Evolutionary conservation across 371 early-diverging fungal species (phyloP).

Genomic region (Coemansia sp.): DNA sequence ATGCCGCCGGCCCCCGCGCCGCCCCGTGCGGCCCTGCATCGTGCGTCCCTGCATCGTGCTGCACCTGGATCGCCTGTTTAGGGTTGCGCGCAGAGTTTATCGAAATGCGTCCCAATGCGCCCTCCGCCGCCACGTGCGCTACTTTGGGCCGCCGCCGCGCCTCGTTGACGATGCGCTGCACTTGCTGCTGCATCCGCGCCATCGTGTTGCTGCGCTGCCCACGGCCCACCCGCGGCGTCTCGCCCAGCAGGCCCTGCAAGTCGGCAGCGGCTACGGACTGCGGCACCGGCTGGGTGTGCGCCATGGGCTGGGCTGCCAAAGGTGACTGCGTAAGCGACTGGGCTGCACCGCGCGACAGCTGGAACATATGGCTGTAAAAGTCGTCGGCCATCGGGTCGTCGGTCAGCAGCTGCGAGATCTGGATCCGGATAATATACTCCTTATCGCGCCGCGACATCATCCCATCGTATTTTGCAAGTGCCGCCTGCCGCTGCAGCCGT

Average conservation of each 20-base stretch:
- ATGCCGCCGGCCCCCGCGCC: conserved; percentile 46
- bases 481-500: conserved; percentile 35
- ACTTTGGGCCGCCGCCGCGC: conserved; percentile 83
- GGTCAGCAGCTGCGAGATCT: conserved; percentile 87
- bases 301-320: no score
- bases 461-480: conserved; percentile 28
- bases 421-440: conserved; percentile 86
- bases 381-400: conserved; percentile 89
- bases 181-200: conserved; percentile 83
- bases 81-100: conserved; percentile 85
- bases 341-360: conserved; percentile 64
- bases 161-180: conserved; percentile 88
- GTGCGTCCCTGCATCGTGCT: conserved; percentile 36
- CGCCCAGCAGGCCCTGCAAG: conserved; percentile 14
- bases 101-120: conserved; percentile 92
- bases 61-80: conserved; percentile 80
- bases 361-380: conserved; percentile 90
- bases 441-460: conserved; percentile 92
- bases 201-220: conserved; percentile 41
- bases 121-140: conserved; percentile 76
- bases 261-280: conserved; percentile 13
- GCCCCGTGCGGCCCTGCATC: conserved; percentile 15
- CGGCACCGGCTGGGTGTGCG: conserved; percentile 11
- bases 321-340: not conserved
- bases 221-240: conserved; percentile 6